Evolutionary conservation across 768 basidiomycete species (phyloP).

Genomic region (Agaricus subrufescens): DNA sequence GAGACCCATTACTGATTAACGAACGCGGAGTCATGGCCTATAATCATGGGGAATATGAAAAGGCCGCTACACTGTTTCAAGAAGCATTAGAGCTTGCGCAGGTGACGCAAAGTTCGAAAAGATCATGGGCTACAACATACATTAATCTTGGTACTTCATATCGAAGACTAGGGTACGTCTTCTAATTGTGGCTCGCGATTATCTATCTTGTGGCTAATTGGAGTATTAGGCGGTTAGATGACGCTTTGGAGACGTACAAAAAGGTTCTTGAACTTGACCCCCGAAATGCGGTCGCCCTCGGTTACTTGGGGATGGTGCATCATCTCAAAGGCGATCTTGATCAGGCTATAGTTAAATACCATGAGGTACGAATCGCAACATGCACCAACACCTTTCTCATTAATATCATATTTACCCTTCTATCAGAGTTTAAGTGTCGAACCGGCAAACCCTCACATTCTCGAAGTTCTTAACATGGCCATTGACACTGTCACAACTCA

Average conservation of each 20-base stretch:
- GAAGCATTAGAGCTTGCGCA: slow-evolving; percentile 77
- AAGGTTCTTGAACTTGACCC: slow-evolving; percentile 85
- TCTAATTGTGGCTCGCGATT: neutral
- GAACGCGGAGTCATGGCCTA: slow-evolving; percentile 93
- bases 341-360: slow-evolving; percentile 84
- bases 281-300: slow-evolving; percentile 75
- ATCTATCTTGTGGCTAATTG: neutral
- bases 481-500: slow-evolving; percentile 44
- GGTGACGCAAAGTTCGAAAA: slow-evolving; percentile 79
- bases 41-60: slow-evolving; percentile 76
- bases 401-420: neutral
- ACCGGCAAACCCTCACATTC: slow-evolving; percentile 75
- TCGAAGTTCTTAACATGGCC: slow-evolving; percentile 79
- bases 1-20: slow-evolving; percentile 86
- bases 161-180: slow-evolving; percentile 69
- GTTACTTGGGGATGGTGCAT: slow-evolving; percentile 85
- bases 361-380: slow-evolving; percentile 54
- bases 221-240: slow-evolving; percentile 40
- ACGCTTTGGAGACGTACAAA: slow-evolving; percentile 71
- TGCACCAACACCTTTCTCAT: neutral
- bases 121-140: slow-evolving; percentile 85
- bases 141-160: slow-evolving; percentile 90
- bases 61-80: slow-evolving; percentile 67
- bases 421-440: slow-evolving; percentile 71
- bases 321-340: slow-evolving; percentile 73